Percentiles rank a stretch among this genome's conserved stretches.
Conservation (phyloP, 768 basidiomycete species). For the Pleurotus tuber-regium region DNA sequence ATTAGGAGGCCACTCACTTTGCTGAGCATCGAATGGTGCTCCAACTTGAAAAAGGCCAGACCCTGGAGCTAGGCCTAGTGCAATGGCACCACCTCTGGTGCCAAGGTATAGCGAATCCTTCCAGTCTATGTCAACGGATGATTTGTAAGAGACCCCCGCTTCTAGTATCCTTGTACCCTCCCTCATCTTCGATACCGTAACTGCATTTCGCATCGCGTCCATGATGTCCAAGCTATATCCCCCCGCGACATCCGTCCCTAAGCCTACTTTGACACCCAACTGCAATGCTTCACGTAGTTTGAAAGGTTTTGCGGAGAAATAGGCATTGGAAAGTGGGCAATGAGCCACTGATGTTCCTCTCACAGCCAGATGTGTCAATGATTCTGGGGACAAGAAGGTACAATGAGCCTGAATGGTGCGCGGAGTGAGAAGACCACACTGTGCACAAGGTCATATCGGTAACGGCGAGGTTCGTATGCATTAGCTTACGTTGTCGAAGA, state of each 20-base stretch:
- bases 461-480: slow-evolving; percentile 1
- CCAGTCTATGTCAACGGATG: slow-evolving; percentile 66
- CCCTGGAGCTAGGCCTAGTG: slow-evolving; percentile 52
- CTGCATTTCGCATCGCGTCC: slow-evolving; percentile 77
- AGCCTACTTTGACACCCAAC: slow-evolving; percentile 63
- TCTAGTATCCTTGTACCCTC: slow-evolving; percentile 44
- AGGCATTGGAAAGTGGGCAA: slow-evolving; percentile 87
- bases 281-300: slow-evolving; percentile 69
- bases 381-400: slow-evolving; percentile 63
- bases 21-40: slow-evolving; percentile 72
- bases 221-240: slow-evolving; percentile 82
- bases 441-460: slow-evolving; percentile 5
- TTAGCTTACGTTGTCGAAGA: slow-evolving; percentile 62
- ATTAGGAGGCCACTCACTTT: slow-evolving; percentile 45
- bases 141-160: slow-evolving; percentile 7
- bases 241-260: slow-evolving; percentile 85
- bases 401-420: slow-evolving; percentile 86
- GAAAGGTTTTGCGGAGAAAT: slow-evolving; percentile 76
- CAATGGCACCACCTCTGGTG: slow-evolving; percentile 73
- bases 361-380: slow-evolving; percentile 47
- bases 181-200: slow-evolving; percentile 66
- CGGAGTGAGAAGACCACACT: slow-evolving; percentile 60
- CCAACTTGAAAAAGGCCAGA: slow-evolving; percentile 59
- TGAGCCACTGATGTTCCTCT: slow-evolving; percentile 70
- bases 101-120: slow-evolving; percentile 79